Conservation (phyloP, 2,329 filamentous ascomycete genomes). For the Colletotrichum costaricense region DNA sequence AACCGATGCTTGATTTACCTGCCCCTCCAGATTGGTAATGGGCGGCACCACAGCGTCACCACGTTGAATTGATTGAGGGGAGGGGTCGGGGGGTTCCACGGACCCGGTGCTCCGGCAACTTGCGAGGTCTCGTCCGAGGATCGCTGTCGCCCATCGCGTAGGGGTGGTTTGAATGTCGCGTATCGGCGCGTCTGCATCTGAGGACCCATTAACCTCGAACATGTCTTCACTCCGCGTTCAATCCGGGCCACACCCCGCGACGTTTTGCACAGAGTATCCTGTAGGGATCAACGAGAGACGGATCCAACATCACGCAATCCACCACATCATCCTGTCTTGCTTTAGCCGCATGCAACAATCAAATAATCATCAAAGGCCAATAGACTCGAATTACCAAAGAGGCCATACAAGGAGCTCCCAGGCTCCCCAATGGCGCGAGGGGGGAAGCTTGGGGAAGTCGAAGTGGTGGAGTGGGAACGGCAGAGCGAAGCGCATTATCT, state of each 20-base stretch:
- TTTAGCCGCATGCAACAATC: constrained; percentile 25
- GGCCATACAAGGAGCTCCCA: background rate
- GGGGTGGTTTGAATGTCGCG: constrained; percentile 25
- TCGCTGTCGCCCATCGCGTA: constrained; percentile 27
- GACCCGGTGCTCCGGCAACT: constrained; percentile 28
- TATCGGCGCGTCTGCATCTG: constrained; percentile 24
- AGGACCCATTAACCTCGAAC: constrained; percentile 10
- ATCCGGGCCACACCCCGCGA: background rate
- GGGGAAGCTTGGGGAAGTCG: background rate
- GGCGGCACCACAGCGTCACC: constrained; percentile 11
- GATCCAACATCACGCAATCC: constrained; percentile 13
- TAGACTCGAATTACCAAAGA: background rate
- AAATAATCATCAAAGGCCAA: background rate
- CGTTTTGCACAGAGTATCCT: constrained; percentile 3
- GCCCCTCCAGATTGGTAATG: background rate
- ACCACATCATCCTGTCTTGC: constrained; percentile 15
- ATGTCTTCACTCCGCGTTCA: constrained; percentile 9
- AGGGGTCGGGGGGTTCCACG: constrained; percentile 18
- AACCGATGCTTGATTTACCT: constrained; percentile 9
- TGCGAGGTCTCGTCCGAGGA: constrained; percentile 1
- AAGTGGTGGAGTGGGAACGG: constrained; percentile 6
- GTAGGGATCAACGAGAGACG: background rate
- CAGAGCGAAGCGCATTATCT: background rate
- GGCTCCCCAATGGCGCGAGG: constrained; percentile 15
- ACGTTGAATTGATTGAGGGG: background rate